Evolutionary conservation across 495 filamentous ascomycete genomes (phyloP).

Genomic region (Penicillium chermesinum): DNA sequence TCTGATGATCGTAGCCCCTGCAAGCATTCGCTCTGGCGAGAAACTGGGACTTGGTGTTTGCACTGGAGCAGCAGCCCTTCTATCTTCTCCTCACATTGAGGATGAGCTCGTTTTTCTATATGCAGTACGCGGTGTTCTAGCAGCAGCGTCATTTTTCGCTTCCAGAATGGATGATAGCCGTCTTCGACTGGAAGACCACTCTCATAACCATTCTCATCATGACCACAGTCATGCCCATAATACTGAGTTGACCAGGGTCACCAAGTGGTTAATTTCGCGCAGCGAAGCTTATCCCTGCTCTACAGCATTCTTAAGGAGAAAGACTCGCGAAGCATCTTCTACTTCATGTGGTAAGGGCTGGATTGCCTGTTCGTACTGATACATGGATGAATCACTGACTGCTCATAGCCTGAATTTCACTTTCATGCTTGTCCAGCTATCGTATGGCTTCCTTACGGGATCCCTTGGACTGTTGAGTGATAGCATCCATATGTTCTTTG

Average conservation of each 20-base stretch:
- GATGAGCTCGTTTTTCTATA: constrained; percentile 28
- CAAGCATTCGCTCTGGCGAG: constrained; percentile 24
- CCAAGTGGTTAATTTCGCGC: constrained; percentile 57
- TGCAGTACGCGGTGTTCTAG: constrained; percentile 26
- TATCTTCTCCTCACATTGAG: constrained; percentile 33
- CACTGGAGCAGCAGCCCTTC: constrained; percentile 26
- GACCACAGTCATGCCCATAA: constrained; percentile 36
- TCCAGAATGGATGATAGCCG: constrained; percentile 35
- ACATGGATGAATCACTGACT: constrained; percentile 6
- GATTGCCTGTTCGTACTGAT: background rate
- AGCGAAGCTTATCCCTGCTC: constrained; percentile 69
- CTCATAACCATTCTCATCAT: constrained; percentile 27
- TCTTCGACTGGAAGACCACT: constrained; percentile 23
- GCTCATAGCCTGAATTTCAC: constrained; percentile 72
- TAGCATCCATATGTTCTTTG: constrained; percentile 99
- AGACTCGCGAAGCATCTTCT: constrained; percentile 93
- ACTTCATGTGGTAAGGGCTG: constrained; percentile 77
- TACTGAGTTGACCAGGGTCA: constrained; percentile 45
- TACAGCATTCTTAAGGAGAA: constrained; percentile 84
- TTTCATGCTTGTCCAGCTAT: constrained; percentile 93
- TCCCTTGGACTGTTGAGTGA: constrained; percentile 92
- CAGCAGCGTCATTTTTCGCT: constrained; percentile 31
- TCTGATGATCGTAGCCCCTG: constrained; percentile 22
- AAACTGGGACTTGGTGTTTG: constrained; percentile 34
- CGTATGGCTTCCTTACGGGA: constrained; percentile 87